Evolutionary conservation across 805 yeast genomes (phyloP).

Genomic region (Candida dajiaensis): DNA sequence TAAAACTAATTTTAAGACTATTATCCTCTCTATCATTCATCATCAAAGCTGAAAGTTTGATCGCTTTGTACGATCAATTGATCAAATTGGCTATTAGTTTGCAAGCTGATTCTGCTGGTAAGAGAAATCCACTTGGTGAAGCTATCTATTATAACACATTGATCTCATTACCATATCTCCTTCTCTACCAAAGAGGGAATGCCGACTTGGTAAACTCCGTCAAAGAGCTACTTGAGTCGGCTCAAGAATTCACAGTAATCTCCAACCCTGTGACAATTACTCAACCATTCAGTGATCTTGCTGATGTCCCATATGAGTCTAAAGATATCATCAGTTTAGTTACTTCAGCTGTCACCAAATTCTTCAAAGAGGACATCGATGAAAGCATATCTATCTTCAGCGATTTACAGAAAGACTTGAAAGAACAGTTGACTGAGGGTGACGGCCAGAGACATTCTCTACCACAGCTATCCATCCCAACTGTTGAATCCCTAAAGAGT

Average conservation of each 20-base stretch:
- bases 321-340: conserved; percentile 43
- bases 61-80: conserved; percentile 47
- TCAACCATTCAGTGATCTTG: conserved; percentile 20
- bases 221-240: conserved; percentile 34
- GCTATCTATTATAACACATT: conserved; percentile 58
- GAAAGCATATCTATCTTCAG: conserved; percentile 26
- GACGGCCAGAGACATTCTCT: conserved; percentile 15
- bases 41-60: conserved; percentile 42
- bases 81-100: conserved; percentile 50
- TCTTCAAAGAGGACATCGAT: conserved; percentile 20
- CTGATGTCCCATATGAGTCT: conserved; percentile 43
- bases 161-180: conserved; percentile 59
- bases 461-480: conserved; percentile 29
- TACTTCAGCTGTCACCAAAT: conserved; percentile 37
- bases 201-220: conserved; percentile 33
- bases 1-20: conserved; percentile 68
- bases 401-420: conserved; percentile 25
- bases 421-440: conserved; percentile 8
- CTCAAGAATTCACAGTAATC: conserved; percentile 33
- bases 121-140: conserved; percentile 58
- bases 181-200: conserved; percentile 35
- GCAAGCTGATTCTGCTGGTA: conserved; percentile 32
- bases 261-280: conserved; percentile 19
- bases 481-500: conserved; percentile 28
- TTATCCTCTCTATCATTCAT: conserved; percentile 62